Evolutionary conservation across 139 green algal species (phyloP).

Genomic region (Picochlorum sp.): DNA sequence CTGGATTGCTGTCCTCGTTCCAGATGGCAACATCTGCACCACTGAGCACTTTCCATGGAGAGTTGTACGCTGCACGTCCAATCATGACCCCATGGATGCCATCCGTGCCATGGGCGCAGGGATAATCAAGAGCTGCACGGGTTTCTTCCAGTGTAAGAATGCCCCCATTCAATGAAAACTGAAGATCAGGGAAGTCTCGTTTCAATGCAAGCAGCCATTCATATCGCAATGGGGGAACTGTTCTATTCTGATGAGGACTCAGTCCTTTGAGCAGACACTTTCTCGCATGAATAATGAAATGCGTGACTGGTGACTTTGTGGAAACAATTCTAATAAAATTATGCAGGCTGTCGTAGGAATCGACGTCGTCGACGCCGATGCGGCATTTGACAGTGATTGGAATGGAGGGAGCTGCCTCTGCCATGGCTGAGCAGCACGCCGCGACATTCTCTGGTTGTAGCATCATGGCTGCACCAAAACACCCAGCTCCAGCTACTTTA

Average conservation of each 20-base stretch:
- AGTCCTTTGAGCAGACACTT: conserved; percentile 91
- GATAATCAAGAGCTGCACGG: conserved; percentile 29
- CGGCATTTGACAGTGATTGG: conserved; percentile 84
- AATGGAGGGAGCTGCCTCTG: conserved; percentile 13
- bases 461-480: conserved; percentile 88
- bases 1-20: conserved; percentile 46
- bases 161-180: conserved; percentile 66
- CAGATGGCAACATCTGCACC: conserved; percentile 68
- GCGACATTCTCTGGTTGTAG: conserved; percentile 64
- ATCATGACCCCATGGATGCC: conserved; percentile 84
- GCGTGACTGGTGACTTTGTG: conserved; percentile 38
- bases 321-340: conserved; percentile 66
- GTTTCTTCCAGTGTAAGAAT: conserved; percentile 28
- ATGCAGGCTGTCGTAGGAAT: conserved; percentile 59
- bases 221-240: conserved; percentile 71
- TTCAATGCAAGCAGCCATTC: conserved; percentile 80
- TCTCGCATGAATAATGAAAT: conserved; percentile 91
- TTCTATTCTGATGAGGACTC: conserved; percentile 83
- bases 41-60: conserved; percentile 68
- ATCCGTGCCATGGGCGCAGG: conserved; percentile 14
- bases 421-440: conserved; percentile 56
- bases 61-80: conserved; percentile 75
- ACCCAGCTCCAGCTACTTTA: conserved; percentile 78
- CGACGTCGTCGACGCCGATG: conserved; percentile 61
- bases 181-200: conserved; percentile 82